These are phyloP conservation scores for Jasminum sambac DNA, from an alignment of 257 asterid genomes.

Conservation along the genomic window DNA sequence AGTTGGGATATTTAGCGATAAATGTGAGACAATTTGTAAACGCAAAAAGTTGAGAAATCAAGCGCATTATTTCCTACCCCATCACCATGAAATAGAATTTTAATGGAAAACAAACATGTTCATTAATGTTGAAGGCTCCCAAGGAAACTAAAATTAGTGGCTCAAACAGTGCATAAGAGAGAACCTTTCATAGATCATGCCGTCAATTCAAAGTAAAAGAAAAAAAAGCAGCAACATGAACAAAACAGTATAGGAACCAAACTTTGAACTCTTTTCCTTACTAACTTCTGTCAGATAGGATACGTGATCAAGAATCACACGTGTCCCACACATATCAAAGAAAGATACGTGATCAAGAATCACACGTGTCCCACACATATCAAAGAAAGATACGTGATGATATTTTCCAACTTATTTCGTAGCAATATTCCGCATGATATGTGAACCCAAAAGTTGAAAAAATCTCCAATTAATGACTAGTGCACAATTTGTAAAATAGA, in stretches of 20 bases:
- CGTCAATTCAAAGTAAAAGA: not conserved
- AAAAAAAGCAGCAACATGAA: not conserved
- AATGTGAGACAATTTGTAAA: not conserved
- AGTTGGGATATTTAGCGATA: not conserved
- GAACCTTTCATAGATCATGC: not conserved
- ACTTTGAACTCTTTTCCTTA: not conserved
- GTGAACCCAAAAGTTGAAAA: no score
- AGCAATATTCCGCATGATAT: no score
- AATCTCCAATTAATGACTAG: no score
- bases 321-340: not conserved
- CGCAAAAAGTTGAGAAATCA: not conserved
- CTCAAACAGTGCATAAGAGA: not conserved
- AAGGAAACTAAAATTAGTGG: not conserved
- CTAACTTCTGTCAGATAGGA: not conserved
- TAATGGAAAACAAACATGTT: no score
- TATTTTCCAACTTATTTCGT: no score
- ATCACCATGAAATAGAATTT: not conserved
- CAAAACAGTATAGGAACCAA: not conserved
- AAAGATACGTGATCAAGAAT: not conserved
- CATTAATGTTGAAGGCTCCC: not conserved
- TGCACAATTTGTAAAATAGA: no score
- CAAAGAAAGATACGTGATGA: not conserved
- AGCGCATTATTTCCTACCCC: not conserved
- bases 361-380: not conserved
- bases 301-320: not conserved